phyloP scores from a whole-genome alignment of 2,329 filamentous ascomycete genomes.

The Fusarium subglutinans region DNA sequence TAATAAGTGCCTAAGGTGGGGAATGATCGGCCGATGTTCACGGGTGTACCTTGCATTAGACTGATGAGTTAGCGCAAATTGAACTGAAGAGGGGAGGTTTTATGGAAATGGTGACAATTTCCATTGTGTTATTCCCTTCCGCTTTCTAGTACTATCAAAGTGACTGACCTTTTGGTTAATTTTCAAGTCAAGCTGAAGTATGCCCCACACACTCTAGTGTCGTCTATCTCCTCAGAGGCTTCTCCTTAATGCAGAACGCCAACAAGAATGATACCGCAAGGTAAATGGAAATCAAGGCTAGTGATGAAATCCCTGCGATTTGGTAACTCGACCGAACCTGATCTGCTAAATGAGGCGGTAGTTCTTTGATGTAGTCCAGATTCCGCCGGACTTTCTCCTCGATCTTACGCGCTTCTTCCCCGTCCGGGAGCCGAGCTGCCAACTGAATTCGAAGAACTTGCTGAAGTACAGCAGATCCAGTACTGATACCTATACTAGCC shows the following conservation, averaged over 20 bases:
- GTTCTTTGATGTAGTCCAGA: slow-evolving; percentile 71
- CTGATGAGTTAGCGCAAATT: neutral
- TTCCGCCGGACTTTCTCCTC: slow-evolving; percentile 75
- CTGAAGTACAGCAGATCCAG: slow-evolving; percentile 77
- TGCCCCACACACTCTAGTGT: neutral
- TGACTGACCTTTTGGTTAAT: neutral
- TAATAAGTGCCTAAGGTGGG: neutral
- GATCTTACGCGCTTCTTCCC: slow-evolving; percentile 70
- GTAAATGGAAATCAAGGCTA: slow-evolving; percentile 52
- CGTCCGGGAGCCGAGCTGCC: slow-evolving; percentile 60
- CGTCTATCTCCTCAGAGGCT: slow-evolving; percentile 55
- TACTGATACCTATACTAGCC: slow-evolving; percentile 78
- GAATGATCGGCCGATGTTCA: neutral
- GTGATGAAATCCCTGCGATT: slow-evolving; percentile 52
- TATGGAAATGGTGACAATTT: neutral
- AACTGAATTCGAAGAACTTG: slow-evolving; percentile 70
- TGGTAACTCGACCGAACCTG: slow-evolving; percentile 75
- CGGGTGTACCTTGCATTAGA: slow-evolving; percentile 4
- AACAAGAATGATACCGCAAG: slow-evolving; percentile 51
- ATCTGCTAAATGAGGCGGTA: slow-evolving; percentile 67
- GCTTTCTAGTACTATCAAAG: neutral
- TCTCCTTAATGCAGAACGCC: slow-evolving; percentile 66
- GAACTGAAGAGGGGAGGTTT: neutral
- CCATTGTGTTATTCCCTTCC: neutral
- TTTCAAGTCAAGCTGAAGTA: neutral